Conservation (phyloP, 148 eudicot species). For the Rhododendron simsii region DNA sequence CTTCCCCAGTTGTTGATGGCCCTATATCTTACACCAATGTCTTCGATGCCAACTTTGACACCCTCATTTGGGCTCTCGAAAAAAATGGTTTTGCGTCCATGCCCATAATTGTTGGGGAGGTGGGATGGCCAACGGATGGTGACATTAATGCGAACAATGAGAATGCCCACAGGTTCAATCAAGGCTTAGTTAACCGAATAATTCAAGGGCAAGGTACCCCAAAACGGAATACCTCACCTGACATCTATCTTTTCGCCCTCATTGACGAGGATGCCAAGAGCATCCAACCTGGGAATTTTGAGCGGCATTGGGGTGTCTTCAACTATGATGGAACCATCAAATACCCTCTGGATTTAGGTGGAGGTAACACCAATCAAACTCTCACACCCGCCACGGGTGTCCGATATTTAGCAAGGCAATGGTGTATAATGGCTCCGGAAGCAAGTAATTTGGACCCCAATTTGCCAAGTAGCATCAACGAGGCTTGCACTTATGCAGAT, state of each 20-base stretch:
- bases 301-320: constrained; percentile 94
- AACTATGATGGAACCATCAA: constrained; percentile 66
- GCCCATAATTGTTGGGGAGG: constrained; percentile 82
- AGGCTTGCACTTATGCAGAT: constrained; percentile 76
- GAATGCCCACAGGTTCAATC: constrained; percentile 69
- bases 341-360: constrained; percentile 50
- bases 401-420: constrained; percentile 49
- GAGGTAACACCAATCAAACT: constrained; percentile 6
- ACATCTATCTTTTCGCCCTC: constrained; percentile 61
- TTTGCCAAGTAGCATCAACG: constrained; percentile 32
- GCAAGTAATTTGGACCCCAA: constrained; percentile 49
- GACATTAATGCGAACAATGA: constrained; percentile 48
- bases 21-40: constrained; percentile 65
- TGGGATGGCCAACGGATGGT: constrained; percentile 95
- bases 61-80: constrained; percentile 70
- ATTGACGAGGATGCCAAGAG: constrained; percentile 86
- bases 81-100: constrained; percentile 60
- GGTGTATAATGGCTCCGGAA: constrained; percentile 81
- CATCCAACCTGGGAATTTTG: constrained; percentile 81
- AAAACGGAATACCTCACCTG: constrained; percentile 61
- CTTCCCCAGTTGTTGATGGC: constrained; percentile 69
- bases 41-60: constrained; percentile 90
- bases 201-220: constrained; percentile 73
- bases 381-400: constrained; percentile 72
- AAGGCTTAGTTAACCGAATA: constrained; percentile 57